A percentile compares a stretch with the other conserved stretches of the same genome.
phyloP scores from a whole-genome alignment of 2,329 filamentous ascomycete genomes.

The Aureobasidium sp. region DNA sequence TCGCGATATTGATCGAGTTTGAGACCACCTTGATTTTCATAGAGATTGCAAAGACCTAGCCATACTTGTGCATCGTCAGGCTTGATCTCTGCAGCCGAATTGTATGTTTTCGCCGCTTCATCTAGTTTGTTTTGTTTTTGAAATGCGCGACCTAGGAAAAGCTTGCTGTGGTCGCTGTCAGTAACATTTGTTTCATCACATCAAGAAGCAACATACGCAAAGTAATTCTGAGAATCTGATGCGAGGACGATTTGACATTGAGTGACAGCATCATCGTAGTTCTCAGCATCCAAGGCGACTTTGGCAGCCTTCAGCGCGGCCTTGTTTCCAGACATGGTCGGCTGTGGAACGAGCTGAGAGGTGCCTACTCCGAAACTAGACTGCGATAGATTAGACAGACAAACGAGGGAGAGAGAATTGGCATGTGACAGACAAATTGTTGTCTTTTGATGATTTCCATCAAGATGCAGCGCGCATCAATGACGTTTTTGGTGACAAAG shows the following conservation, averaged over 20 bases:
- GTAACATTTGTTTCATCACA: background rate
- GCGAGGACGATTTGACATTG: constrained; percentile 64
- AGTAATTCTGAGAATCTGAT: constrained; percentile 71
- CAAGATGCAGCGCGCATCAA: background rate
- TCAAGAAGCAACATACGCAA: constrained; percentile 52
- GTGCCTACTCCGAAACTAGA: background rate
- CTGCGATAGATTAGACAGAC: background rate
- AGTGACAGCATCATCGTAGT: constrained; percentile 67
- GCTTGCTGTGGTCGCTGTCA: constrained; percentile 44
- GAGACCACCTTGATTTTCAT: constrained; percentile 64
- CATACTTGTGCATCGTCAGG: constrained; percentile 75
- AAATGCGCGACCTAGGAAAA: constrained; percentile 81
- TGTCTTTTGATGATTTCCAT: background rate
- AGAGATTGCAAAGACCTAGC: constrained; percentile 82
- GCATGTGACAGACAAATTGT: constrained; percentile 8
- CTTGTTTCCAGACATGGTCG: constrained; percentile 44
- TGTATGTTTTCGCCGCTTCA: constrained; percentile 71
- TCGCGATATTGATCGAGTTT: constrained; percentile 68
- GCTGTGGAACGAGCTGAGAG: background rate
- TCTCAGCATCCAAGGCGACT: constrained; percentile 66
- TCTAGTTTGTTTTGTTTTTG: constrained; percentile 67
- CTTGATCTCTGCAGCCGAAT: constrained; percentile 62
- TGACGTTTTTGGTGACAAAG: constrained; percentile 2
- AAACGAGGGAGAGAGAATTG: background rate
- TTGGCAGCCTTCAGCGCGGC: constrained; percentile 74